phyloP scores from a whole-genome alignment of 805 yeast species.

The Wickerhamomyces bisporus region DNA sequence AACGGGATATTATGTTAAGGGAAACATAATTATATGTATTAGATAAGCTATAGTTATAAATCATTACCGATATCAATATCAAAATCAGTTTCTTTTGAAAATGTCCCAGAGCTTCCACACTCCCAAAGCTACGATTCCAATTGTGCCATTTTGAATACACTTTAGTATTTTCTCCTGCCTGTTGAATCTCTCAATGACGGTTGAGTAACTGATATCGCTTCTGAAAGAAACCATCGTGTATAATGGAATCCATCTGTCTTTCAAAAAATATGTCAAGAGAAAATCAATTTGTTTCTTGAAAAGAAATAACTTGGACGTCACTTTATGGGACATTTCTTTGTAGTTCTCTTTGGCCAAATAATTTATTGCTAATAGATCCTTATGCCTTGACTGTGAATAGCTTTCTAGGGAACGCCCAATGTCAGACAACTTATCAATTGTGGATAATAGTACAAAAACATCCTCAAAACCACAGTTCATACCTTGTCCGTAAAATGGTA shows the following conservation, averaged over 20 bases:
- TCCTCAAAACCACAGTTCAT: conserved; percentile 97
- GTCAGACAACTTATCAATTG: conserved; percentile 9
- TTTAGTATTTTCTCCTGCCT: conserved; percentile 51
- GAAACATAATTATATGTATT: too few species aligned
- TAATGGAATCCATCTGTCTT: conserved; percentile 73
- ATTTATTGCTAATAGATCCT: conserved; percentile 71
- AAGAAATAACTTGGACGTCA: conserved; percentile 53
- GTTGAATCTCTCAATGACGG: conserved; percentile 50
- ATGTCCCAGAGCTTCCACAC: not conserved
- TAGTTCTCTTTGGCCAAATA: conserved; percentile 77
- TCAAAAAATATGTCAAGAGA: conserved; percentile 50
- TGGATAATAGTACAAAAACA: conserved; percentile 58
- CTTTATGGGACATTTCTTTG: conserved; percentile 82
- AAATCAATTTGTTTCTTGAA: conserved; percentile 67
- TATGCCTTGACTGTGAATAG: conserved; percentile 35
- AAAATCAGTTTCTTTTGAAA: too few species aligned
- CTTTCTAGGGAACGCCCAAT: conserved; percentile 6
- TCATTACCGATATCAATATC: too few species aligned
- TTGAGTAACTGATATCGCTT: conserved; percentile 71
- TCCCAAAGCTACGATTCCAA: conserved; percentile 4
- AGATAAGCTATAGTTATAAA: too few species aligned
- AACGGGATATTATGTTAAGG: too few species aligned
- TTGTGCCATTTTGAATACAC: conserved; percentile 12
- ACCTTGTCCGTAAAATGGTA: conserved; percentile 97
- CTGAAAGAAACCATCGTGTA: conserved; percentile 92